A percentile compares a stretch with the other conserved stretches of the same genome.
Evolutionary conservation across 1,284 basidiomycete species (phyloP).

Genomic region (Xerocomus alliaceus): DNA sequence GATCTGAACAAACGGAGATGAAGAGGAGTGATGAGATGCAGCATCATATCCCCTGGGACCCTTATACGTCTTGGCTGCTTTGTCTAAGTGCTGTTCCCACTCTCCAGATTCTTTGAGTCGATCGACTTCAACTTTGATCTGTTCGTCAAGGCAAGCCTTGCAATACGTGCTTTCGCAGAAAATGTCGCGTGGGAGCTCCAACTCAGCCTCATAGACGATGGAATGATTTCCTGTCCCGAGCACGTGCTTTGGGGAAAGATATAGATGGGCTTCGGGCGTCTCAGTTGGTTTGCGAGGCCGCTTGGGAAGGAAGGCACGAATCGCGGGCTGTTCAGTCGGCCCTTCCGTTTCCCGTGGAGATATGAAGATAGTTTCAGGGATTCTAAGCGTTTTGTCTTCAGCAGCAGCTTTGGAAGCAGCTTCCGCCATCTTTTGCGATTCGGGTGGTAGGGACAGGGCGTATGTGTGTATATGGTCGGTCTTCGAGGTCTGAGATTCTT

Average conservation of each 20-base stretch:
- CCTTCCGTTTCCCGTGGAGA: slow-evolving; percentile 18
- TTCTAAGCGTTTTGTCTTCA: not conserved
- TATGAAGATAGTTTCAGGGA: not conserved
- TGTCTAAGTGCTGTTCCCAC: slow-evolving; percentile 16
- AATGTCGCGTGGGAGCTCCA: slow-evolving; percentile 48
- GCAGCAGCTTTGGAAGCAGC: not conserved
- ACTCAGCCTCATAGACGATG: slow-evolving; percentile 46
- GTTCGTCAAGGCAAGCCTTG: slow-evolving; percentile 26
- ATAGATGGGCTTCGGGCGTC: slow-evolving; percentile 48
- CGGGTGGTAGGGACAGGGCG: slow-evolving; percentile 16
- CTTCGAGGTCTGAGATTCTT: slow-evolving; percentile 21
- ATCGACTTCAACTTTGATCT: slow-evolving; percentile 20
- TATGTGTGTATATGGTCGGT: slow-evolving; percentile 17
- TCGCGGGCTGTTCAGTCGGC: slow-evolving; percentile 19
- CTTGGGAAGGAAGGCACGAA: slow-evolving; percentile 15
- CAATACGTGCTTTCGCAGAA: slow-evolving; percentile 35
- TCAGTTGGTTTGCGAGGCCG: slow-evolving; percentile 19
- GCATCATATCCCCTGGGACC: not conserved
- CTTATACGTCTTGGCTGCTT: not conserved
- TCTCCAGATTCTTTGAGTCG: slow-evolving; percentile 21
- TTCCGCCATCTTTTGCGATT: slow-evolving; percentile 4
- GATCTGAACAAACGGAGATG: slow-evolving; percentile 5
- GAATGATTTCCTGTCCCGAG: slow-evolving; percentile 50
- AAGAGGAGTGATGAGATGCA: not conserved
- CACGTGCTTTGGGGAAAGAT: slow-evolving; percentile 39